Conservation (phyloP, 2,329 filamentous ascomycete species). For the Cercospora sp. region DNA sequence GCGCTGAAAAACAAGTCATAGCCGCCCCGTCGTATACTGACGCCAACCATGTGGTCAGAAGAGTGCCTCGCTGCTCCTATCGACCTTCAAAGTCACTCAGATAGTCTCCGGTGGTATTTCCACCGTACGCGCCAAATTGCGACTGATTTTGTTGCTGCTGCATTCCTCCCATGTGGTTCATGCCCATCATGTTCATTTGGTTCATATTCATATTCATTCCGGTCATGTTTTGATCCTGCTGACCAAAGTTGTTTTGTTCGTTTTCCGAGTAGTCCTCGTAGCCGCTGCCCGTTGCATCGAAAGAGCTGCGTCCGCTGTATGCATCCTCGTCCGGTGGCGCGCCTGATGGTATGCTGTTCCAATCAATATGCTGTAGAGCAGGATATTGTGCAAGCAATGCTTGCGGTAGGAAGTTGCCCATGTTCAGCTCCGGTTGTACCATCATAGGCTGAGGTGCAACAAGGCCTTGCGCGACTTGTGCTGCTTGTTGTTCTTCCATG, state of each 20-base stretch:
- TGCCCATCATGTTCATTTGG: conserved; percentile 20
- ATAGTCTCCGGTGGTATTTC: conserved; percentile 32
- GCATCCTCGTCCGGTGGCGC: conserved; percentile 46
- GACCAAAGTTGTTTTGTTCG: conserved; percentile 33
- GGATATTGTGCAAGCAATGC: conserved; percentile 90
- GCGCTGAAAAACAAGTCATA: neutral
- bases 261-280: conserved; percentile 67
- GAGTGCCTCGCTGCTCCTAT: conserved; percentile 18
- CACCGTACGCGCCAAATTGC: conserved; percentile 17
- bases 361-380: conserved; percentile 85
- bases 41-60: neutral
- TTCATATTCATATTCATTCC: conserved; percentile 26
- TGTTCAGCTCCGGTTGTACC: conserved; percentile 47
- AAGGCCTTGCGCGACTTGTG: conserved; percentile 48
- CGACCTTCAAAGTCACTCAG: conserved; percentile 39
- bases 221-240: conserved; percentile 26
- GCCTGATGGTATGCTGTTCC: conserved; percentile 70
- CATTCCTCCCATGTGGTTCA: conserved; percentile 26
- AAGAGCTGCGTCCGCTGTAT: conserved; percentile 73
- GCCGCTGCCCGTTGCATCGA: conserved; percentile 64
- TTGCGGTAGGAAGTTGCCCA: conserved; percentile 72
- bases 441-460: conserved; percentile 37
- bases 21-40: neutral
- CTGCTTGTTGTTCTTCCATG: conserved; percentile 59
- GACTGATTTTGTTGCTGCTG: conserved; percentile 24